These are phyloP conservation scores for Eucalyptus grandis DNA, from an alignment of 345 rosid genomes.

Conservation along the genomic window DNA sequence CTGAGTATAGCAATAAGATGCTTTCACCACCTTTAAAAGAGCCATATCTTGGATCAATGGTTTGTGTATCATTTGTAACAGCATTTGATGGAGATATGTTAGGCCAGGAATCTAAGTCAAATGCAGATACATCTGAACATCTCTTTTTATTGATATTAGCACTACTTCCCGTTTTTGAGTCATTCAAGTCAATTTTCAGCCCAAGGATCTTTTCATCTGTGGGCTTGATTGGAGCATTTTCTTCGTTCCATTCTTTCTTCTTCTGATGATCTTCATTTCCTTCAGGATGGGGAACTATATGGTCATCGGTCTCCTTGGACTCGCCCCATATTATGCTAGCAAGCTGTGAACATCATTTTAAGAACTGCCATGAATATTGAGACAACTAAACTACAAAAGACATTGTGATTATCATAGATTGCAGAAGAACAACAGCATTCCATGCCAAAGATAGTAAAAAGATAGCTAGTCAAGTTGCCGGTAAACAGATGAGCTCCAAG, in stretches of 20 bases:
- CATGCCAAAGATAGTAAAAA: not conserved
- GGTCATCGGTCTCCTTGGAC: constrained; percentile 56
- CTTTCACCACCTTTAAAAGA: constrained; percentile 32
- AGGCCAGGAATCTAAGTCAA: constrained; percentile 40
- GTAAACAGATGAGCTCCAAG: not conserved
- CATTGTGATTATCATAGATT: not conserved
- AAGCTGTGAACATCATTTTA: constrained; percentile 35
- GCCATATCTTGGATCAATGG: constrained; percentile 30
- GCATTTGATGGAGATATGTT: constrained; percentile 32
- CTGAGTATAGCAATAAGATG: not conserved
- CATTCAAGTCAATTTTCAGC: constrained; percentile 21
- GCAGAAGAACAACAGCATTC: not conserved
- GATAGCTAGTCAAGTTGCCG: not conserved
- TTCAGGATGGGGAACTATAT: constrained; percentile 62
- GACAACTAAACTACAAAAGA: not conserved
- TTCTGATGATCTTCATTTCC: constrained; percentile 26
- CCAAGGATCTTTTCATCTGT: constrained; percentile 27
- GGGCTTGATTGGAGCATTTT: constrained; percentile 20
- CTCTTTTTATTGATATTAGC: constrained; percentile 20
- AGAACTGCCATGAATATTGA: not conserved
- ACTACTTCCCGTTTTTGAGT: constrained; percentile 25
- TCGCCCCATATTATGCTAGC: constrained; percentile 88
- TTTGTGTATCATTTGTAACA: constrained; percentile 23
- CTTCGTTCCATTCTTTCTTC: constrained; percentile 43
- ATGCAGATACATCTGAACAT: constrained; percentile 19